Conservation (phyloP, 768 basidiomycete species). For the Mycena albidolilacea region DNA sequence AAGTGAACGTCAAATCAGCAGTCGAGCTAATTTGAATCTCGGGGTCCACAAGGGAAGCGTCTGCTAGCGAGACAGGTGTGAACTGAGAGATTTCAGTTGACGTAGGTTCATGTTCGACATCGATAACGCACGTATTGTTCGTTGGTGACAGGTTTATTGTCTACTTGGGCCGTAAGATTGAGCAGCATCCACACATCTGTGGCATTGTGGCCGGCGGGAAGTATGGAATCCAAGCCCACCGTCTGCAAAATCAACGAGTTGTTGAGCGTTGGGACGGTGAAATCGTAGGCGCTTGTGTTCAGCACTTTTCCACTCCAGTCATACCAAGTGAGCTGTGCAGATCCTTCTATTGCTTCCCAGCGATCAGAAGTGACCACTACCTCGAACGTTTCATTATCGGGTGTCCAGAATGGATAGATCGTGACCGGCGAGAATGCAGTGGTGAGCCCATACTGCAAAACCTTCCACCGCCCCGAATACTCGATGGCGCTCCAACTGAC, state of each 20-base stretch:
- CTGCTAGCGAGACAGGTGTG: constrained; percentile 64
- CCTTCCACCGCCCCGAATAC: constrained; percentile 74
- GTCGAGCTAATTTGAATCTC: constrained; percentile 54
- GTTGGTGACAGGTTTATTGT: constrained; percentile 58
- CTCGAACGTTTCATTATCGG: constrained; percentile 61
- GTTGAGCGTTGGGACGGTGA: constrained; percentile 65
- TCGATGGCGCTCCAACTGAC: constrained; percentile 70
- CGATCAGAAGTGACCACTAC: constrained; percentile 68
- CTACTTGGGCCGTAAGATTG: constrained; percentile 63
- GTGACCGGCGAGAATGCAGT: constrained; percentile 61
- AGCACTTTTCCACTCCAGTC: constrained; percentile 65
- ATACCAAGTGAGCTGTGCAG: constrained; percentile 70
- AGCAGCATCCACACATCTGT: constrained; percentile 67
- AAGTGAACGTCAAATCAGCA: constrained; percentile 60
- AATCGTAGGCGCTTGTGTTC: constrained; percentile 53
- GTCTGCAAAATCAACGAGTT: constrained; percentile 60
- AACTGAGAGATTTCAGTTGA: constrained; percentile 54
- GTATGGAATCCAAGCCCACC: constrained; percentile 58
- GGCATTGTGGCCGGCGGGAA: constrained; percentile 58
- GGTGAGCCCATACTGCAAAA: constrained; percentile 66
- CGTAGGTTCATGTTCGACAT: not conserved
- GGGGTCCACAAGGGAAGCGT: constrained; percentile 65
- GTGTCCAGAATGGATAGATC: constrained; percentile 72
- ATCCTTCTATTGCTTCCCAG: constrained; percentile 61
- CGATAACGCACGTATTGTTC: constrained; percentile 64